Evolutionary conservation across 2,329 filamentous ascomycete genomes (phyloP).

Genomic region (Daldinia eschscholtzii): DNA sequence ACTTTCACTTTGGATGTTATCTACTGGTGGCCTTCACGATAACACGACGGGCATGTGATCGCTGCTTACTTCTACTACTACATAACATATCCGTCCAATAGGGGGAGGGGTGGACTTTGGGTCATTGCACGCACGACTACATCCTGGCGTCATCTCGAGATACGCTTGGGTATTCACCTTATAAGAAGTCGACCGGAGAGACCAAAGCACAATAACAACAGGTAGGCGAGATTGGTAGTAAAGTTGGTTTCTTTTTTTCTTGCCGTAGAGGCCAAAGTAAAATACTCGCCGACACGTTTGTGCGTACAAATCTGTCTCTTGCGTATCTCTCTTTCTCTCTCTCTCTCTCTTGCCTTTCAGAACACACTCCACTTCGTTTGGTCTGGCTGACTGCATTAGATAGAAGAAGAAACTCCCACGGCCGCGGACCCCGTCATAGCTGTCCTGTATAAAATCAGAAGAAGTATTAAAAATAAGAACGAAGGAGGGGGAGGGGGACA

Average conservation of each 20-base stretch:
- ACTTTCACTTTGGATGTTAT: not conserved
- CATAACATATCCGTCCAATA: not conserved
- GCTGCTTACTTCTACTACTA: slow-evolving; percentile 6
- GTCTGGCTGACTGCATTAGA: slow-evolving; percentile 5
- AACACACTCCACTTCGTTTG: slow-evolving; percentile 2
- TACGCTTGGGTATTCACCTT: too few relatives aligned
- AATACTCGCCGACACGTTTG: slow-evolving; percentile 1
- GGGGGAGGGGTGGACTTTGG: not conserved
- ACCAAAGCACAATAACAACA: not conserved
- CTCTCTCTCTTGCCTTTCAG: not conserved
- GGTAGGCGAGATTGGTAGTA: not conserved
- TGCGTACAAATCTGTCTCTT: not conserved
- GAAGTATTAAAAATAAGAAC: not conserved
- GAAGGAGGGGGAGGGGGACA: too few relatives aligned
- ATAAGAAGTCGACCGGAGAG: not conserved
- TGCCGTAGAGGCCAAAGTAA: slow-evolving; percentile 3
- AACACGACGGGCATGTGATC: not conserved
- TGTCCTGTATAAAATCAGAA: not conserved
- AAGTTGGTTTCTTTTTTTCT: not conserved
- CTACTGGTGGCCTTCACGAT: not conserved
- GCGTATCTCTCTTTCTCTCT: not conserved
- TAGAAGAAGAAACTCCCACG: not conserved
- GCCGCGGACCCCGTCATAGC: not conserved
- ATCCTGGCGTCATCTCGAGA: too few relatives aligned
- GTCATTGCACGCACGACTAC: not conserved